A percentile compares a stretch with the other conserved stretches of the same genome.
Conservation (phyloP, 2,329 filamentous ascomycete species). For the Coniochaeta sp. region DNA sequence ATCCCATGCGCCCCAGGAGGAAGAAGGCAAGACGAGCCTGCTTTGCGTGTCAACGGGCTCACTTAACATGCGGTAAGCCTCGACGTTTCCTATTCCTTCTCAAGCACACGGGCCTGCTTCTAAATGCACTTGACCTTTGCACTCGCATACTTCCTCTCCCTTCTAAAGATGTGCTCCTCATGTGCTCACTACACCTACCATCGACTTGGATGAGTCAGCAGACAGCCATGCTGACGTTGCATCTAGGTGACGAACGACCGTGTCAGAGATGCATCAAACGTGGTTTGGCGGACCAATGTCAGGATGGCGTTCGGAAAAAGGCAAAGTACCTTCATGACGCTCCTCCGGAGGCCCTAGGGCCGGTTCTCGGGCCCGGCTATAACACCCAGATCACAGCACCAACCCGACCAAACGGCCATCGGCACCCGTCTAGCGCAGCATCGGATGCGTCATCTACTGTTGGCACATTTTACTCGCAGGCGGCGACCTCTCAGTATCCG, state of each 20-base stretch:
- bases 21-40: slow-evolving; percentile 96
- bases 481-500: slow-evolving; percentile 37
- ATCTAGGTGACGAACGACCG: slow-evolving; percentile 82
- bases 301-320: slow-evolving; percentile 96
- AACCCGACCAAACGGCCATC: slow-evolving; percentile 36
- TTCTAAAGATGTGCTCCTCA: background rate
- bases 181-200: background rate
- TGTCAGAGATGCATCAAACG: slow-evolving; percentile 93
- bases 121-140: background rate
- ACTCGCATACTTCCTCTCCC: background rate
- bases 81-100: background rate
- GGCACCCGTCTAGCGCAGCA: slow-evolving; percentile 37
- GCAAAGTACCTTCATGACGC: slow-evolving; percentile 98
- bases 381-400: slow-evolving; percentile 28
- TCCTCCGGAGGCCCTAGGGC: slow-evolving; percentile 78
- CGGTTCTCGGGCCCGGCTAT: slow-evolving; percentile 69
- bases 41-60: slow-evolving; percentile 92
- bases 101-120: too few relatives aligned
- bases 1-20: slow-evolving; percentile 78
- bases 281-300: slow-evolving; percentile 81
- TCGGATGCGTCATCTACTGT: slow-evolving; percentile 37
- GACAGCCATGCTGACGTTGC: slow-evolving; percentile 17
- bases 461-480: slow-evolving; percentile 38
- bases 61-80: slow-evolving; percentile 93
- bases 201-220: background rate